Evolutionary conservation across 495 filamentous ascomycete species (phyloP).

Genomic region (Xylaria sp.): DNA sequence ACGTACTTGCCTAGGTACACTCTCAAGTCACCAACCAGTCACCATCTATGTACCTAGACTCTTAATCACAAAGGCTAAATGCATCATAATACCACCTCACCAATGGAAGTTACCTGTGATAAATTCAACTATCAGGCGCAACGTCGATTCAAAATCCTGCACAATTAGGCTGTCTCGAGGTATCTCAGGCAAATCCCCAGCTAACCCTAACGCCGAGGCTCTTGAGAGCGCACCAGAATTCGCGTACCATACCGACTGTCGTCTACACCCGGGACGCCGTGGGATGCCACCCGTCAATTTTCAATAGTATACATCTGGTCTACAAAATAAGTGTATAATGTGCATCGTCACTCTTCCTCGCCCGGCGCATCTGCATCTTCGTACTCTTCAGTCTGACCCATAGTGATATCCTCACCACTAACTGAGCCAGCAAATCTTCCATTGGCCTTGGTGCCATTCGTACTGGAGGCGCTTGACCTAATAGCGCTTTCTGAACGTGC

Average conservation of each 20-base stretch:
- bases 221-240: slow-evolving; percentile 14
- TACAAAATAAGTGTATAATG: slow-evolving; percentile 11
- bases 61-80: neutral
- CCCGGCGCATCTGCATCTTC: slow-evolving; percentile 39
- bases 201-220: slow-evolving; percentile 23
- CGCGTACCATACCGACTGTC: neutral
- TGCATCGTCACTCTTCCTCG: slow-evolving; percentile 32
- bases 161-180: slow-evolving; percentile 6
- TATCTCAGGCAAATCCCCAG: slow-evolving; percentile 20
- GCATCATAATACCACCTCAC: neutral
- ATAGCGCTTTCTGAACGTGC: slow-evolving; percentile 15
- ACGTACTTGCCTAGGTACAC: too few relatives aligned
- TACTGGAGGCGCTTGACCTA: slow-evolving; percentile 22
- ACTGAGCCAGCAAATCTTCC: neutral
- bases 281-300: neutral
- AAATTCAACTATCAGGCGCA: slow-evolving; percentile 9
- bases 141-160: neutral
- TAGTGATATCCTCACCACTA: slow-evolving; percentile 26
- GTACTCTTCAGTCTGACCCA: slow-evolving; percentile 32
- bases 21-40: neutral
- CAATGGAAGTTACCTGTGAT: neutral
- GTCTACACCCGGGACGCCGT: slow-evolving; percentile 22
- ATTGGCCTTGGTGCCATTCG: slow-evolving; percentile 8
- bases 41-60: neutral
- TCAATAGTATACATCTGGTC: slow-evolving; percentile 15